A percentile compares a stretch with the other conserved stretches of the same genome.
Conservation (phyloP, 1,284 basidiomycete genomes). For the Rhodotorula sp. region DNA sequence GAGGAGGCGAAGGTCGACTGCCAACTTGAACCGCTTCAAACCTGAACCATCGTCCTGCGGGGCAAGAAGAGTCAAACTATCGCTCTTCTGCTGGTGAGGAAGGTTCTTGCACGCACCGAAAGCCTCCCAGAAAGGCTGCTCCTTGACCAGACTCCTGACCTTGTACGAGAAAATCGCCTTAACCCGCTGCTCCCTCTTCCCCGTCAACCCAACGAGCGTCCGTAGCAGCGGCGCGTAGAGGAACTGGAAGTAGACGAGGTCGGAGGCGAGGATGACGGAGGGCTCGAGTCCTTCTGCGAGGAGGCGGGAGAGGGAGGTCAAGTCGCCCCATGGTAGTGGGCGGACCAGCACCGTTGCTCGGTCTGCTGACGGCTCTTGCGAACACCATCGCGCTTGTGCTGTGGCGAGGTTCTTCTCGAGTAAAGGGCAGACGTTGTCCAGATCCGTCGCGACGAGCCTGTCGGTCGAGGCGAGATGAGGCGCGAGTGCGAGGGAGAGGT, state of each 20-base stretch:
- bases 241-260: conserved; percentile 68
- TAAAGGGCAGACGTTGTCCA: conserved; percentile 65
- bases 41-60: conserved; percentile 61
- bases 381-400: conserved; percentile 7
- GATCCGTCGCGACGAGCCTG: conserved; percentile 64
- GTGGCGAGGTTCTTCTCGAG: conserved; percentile 57
- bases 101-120: conserved; percentile 68
- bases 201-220: conserved; percentile 64
- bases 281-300: background rate
- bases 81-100: too few species aligned
- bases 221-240: conserved; percentile 67
- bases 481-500: conserved; percentile 58
- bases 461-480: conserved; percentile 35
- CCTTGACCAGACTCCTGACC: conserved; percentile 70
- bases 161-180: conserved; percentile 53
- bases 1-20: background rate
- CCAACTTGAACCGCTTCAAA: conserved; percentile 61
- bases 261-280: conserved; percentile 31
- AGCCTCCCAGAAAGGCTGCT: conserved; percentile 73
- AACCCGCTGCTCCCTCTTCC: conserved; percentile 38
- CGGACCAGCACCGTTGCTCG: conserved; percentile 47
- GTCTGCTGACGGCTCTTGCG: background rate
- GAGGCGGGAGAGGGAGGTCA: conserved; percentile 49
- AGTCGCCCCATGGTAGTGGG: conserved; percentile 66
- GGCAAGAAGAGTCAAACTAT: too few species aligned